Percentiles rank a stretch among this genome's conserved stretches.
Evolutionary conservation across 1,284 basidiomycete genomes (phyloP).

Genomic region (Trametes versicolor): DNA sequence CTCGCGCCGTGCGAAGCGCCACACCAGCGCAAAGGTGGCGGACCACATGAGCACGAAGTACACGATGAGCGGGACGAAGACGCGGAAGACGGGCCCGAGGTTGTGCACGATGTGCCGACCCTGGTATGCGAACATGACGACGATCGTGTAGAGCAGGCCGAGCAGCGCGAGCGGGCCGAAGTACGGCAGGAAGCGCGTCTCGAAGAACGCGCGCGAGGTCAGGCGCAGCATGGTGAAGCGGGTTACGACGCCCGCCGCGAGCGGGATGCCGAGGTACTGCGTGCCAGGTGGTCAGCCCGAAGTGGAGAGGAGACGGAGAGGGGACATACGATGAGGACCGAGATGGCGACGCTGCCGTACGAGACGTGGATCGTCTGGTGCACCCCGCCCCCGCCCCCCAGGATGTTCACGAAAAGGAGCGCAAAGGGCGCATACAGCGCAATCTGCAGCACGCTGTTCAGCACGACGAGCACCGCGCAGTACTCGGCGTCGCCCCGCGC

Average conservation of each 20-base stretch:
- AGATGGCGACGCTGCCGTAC: conserved; percentile 79
- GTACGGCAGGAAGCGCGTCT: conserved; percentile 68
- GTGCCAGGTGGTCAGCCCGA: background rate
- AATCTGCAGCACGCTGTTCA: conserved; percentile 79
- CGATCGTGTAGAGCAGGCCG: conserved; percentile 80
- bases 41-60: conserved; percentile 88
- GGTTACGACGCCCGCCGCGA: conserved; percentile 75
- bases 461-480: conserved; percentile 77
- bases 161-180: conserved; percentile 81
- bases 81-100: conserved; percentile 78
- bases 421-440: conserved; percentile 82
- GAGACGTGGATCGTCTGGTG: conserved; percentile 57
- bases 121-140: conserved; percentile 83
- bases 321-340: conserved; percentile 71
- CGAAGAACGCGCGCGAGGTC: conserved; percentile 59
- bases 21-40: conserved; percentile 66
- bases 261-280: conserved; percentile 81
- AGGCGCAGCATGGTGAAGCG: conserved; percentile 65
- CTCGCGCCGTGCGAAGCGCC: conserved; percentile 49
- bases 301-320: background rate
- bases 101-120: conserved; percentile 68
- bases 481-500: conserved; percentile 80
- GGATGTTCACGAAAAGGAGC: conserved; percentile 80
- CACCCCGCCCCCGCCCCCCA: conserved; percentile 56
- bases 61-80: conserved; percentile 81